phyloP scores from a whole-genome alignment of 1,284 basidiomycete species.

The Kalmanozyma brasiliensis region DNA sequence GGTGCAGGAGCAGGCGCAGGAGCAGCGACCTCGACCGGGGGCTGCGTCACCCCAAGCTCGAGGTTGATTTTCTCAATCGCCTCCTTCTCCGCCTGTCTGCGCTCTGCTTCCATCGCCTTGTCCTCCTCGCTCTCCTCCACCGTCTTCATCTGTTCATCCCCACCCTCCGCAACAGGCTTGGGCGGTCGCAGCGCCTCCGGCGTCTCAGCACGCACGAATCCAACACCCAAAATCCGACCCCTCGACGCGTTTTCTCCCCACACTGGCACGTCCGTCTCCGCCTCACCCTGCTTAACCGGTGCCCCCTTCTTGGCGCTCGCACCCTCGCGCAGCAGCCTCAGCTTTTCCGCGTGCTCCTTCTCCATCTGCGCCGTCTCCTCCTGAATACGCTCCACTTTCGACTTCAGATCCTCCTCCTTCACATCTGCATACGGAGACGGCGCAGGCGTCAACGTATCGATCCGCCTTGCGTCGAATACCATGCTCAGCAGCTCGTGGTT shows the following conservation, averaged over 20 bases:
- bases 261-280: constrained; percentile 6
- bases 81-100: constrained; percentile 30
- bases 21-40: constrained; percentile 1
- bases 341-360: constrained; percentile 23
- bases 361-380: constrained; percentile 22
- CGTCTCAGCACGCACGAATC: constrained; percentile 49
- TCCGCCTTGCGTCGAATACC: constrained; percentile 61
- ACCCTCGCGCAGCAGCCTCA: constrained; percentile 22
- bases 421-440: constrained; percentile 54
- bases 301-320: background rate
- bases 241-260: constrained; percentile 47
- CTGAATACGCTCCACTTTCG: constrained; percentile 29
- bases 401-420: constrained; percentile 36
- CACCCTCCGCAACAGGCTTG: constrained; percentile 8
- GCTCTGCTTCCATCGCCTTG: constrained; percentile 15
- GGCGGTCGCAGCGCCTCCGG: constrained; percentile 45
- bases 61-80: constrained; percentile 40
- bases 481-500: constrained; percentile 63
- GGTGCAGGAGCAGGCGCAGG: constrained; percentile 10
- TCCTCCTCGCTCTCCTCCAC: constrained; percentile 3
- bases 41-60: constrained; percentile 23
- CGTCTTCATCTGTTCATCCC: constrained; percentile 12
- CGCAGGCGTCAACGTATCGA: constrained; percentile 55
- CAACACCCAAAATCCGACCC: constrained; percentile 56
- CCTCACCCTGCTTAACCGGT: constrained; percentile 3